These are phyloP conservation scores for Trichophyton schoenleinii DNA, from an alignment of 2,329 filamentous ascomycete species.

Conservation along the genomic window DNA sequence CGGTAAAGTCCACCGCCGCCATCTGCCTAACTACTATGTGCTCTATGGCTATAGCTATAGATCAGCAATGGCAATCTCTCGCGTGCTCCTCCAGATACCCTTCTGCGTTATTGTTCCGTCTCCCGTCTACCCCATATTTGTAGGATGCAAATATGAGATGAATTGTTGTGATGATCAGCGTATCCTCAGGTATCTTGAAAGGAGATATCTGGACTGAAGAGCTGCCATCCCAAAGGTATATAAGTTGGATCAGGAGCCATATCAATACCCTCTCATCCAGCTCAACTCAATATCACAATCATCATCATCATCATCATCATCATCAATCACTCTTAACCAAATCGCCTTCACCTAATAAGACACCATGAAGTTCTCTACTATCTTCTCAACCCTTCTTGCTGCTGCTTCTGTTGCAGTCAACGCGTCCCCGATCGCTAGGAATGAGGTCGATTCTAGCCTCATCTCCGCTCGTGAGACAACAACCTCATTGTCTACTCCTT, in stretches of 20 bases:
- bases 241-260: background rate
- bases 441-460: background rate
- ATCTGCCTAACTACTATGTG: background rate
- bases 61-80: background rate
- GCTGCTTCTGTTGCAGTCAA: background rate
- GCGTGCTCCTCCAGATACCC: background rate
- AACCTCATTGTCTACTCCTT: background rate
- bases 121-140: background rate
- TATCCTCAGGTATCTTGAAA: background rate
- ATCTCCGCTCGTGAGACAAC: background rate
- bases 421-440: background rate
- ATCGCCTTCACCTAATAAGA: too few relatives aligned
- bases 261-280: background rate
- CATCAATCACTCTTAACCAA: background rate
- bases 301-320: background rate
- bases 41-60: background rate
- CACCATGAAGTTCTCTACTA: background rate
- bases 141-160: background rate
- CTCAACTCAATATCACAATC: background rate
- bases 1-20: too few relatives aligned
- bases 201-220: background rate
- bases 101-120: background rate
- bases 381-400: background rate
- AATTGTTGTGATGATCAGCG: background rate
- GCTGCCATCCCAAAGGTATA: background rate